Evolutionary conservation across 192 early-diverging fungal species (phyloP).

Genomic region (Geranomyces variabilis): DNA sequence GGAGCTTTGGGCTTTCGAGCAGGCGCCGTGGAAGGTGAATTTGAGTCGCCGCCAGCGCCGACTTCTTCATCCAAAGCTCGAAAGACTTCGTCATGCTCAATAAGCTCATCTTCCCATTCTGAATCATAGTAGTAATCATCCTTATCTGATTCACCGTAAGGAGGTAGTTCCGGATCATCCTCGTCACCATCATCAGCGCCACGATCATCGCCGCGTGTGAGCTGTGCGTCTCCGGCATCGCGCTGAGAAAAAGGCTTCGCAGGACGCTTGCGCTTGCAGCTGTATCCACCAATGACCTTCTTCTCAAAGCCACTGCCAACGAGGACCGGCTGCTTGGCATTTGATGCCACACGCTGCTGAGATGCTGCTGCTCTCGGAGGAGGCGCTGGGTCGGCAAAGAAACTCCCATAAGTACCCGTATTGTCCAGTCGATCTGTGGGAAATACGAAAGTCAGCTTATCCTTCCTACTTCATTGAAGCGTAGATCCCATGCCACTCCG

Average conservation of each 20-base stretch:
- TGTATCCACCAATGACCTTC: constrained; percentile 33
- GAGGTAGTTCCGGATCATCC: constrained; percentile 39
- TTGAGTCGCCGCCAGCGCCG: neutral
- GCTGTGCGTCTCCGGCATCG: too few species aligned
- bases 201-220: neutral
- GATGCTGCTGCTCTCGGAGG: neutral
- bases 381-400: neutral
- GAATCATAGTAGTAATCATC: constrained; percentile 52
- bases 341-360: neutral
- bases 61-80: neutral
- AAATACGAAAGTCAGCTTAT: too few species aligned
- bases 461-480: too few species aligned
- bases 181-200: constrained; percentile 18
- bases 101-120: constrained; percentile 21
- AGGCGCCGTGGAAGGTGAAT: neutral
- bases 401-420: neutral
- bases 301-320: neutral
- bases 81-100: constrained; percentile 13
- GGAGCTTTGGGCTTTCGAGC: too few species aligned
- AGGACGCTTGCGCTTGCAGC: constrained; percentile 7
- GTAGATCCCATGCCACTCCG: neutral
- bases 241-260: neutral
- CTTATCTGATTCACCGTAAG: constrained; percentile 50
- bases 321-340: neutral
- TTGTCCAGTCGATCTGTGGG: neutral